Evolutionary conservation across 164 flowering plant species (phyloP).

Genomic region (Saururus chinensis): DNA sequence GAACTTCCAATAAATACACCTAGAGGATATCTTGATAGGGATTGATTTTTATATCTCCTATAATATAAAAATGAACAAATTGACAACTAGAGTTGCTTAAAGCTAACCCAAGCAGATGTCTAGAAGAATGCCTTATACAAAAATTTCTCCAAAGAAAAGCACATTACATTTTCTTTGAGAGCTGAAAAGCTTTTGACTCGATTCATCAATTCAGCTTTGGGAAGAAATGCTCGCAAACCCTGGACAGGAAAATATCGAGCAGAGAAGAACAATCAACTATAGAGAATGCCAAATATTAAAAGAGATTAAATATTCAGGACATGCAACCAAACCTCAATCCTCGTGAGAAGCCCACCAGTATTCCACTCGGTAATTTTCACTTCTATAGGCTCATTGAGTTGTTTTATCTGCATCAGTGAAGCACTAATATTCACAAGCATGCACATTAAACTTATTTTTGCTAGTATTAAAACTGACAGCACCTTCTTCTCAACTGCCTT

Average conservation of each 20-base stretch:
- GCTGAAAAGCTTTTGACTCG: conserved; percentile 57
- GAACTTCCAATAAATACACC: neutral
- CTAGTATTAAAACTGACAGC: neutral
- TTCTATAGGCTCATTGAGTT: conserved; percentile 78
- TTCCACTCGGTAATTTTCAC: conserved; percentile 91
- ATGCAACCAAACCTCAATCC: conserved; percentile 63
- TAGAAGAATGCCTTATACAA: neutral
- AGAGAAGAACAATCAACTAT: neutral
- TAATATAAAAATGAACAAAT: neutral
- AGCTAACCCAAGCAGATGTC: neutral
- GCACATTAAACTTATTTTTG: too few species aligned
- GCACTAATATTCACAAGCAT: neutral
- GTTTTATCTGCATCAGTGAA: conserved; percentile 52
- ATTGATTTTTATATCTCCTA: neutral
- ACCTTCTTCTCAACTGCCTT: too few species aligned
- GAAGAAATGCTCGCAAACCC: conserved; percentile 73
- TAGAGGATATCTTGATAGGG: neutral
- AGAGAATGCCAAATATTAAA: neutral
- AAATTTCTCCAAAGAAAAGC: neutral
- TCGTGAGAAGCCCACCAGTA: conserved; percentile 89
- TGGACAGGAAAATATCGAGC: neutral
- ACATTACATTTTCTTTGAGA: conserved; percentile 74
- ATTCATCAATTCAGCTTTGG: conserved; percentile 74
- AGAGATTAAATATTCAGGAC: neutral
- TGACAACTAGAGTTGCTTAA: neutral